Conservation (phyloP, 768 basidiomycete species). For the Mycena galericulata region DNA sequence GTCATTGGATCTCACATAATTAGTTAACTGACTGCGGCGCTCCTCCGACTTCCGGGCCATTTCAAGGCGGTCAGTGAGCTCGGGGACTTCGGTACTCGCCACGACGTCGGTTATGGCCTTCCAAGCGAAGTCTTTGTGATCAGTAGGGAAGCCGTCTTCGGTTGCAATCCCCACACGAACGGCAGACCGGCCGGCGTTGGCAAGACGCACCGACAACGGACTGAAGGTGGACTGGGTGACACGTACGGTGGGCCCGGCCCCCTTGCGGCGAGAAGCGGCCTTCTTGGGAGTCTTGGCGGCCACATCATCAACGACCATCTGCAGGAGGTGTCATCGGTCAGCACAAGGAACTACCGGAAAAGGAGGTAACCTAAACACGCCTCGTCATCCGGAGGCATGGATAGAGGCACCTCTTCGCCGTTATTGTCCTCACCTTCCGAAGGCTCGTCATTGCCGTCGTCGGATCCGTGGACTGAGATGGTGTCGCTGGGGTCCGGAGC, state of each 20-base stretch:
- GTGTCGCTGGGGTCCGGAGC: background rate
- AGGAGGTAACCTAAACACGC: background rate
- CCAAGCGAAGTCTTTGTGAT: slow-evolving; percentile 3
- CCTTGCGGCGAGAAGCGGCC: background rate
- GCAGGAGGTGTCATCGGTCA: background rate
- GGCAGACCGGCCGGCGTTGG: background rate
- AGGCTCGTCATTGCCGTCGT: background rate
- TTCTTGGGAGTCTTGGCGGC: background rate
- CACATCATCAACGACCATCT: background rate
- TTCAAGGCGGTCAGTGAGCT: background rate
- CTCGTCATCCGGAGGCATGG: background rate
- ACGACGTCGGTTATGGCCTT: background rate
- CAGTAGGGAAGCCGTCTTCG: background rate
- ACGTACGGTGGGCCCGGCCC: background rate
- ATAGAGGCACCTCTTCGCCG: background rate
- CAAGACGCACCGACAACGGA: background rate
- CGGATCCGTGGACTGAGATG: background rate
- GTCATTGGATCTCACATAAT: background rate
- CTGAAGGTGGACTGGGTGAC: slow-evolving; percentile 6
- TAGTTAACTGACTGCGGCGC: background rate
- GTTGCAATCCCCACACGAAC: slow-evolving; percentile 11
- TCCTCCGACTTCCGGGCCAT: background rate
- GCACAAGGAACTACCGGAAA: background rate
- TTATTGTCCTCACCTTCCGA: background rate
- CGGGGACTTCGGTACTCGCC: background rate